These are phyloP conservation scores for Platismatia glauca DNA, from an alignment of 495 filamentous ascomycete species.

Conservation along the genomic window DNA sequence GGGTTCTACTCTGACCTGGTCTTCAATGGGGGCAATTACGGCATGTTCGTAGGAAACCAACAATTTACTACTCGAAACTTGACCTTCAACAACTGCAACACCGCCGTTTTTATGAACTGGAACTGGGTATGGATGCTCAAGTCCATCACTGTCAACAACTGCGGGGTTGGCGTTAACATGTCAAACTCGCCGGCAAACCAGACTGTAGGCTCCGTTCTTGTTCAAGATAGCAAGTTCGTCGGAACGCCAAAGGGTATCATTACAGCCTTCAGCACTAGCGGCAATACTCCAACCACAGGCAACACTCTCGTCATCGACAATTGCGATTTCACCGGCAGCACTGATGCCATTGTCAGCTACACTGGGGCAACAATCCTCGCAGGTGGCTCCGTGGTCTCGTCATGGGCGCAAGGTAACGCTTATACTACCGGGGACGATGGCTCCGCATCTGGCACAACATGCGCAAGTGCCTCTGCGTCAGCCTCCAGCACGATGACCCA, in stretches of 20 bases:
- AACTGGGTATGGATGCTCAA: conserved; percentile 90
- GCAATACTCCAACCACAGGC: conserved; percentile 55
- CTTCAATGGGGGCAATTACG: conserved; percentile 80
- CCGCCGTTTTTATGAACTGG: conserved; percentile 90
- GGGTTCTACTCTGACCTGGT: conserved; percentile 81
- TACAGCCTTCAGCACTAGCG: conserved; percentile 53
- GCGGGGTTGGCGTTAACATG: conserved; percentile 74
- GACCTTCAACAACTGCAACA: conserved; percentile 80
- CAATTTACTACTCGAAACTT: conserved; percentile 92
- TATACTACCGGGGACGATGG: conserved; percentile 40
- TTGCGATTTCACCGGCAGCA: conserved; percentile 59
- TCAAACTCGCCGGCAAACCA: conserved; percentile 53
- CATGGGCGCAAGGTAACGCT: conserved; percentile 65
- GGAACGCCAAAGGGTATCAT: conserved; percentile 65
- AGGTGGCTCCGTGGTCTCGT: conserved; percentile 61
- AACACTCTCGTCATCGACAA: conserved; percentile 80
- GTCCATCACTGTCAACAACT: conserved; percentile 72
- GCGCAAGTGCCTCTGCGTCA: conserved; percentile 18
- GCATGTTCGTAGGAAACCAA: conserved; percentile 84
- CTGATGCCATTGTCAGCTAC: conserved; percentile 42
- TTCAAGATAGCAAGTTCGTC: conserved; percentile 70
- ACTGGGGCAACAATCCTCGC: conserved; percentile 52
- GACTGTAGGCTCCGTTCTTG: conserved; percentile 68
- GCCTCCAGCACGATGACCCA: conserved; percentile 19
- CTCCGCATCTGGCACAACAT: conserved; percentile 23